Percentiles rank a stretch among this genome's conserved stretches.
These are phyloP conservation scores for Aspergillus quadrilineatus DNA, from an alignment of 2,329 filamentous ascomycete species.

Conservation along the genomic window DNA sequence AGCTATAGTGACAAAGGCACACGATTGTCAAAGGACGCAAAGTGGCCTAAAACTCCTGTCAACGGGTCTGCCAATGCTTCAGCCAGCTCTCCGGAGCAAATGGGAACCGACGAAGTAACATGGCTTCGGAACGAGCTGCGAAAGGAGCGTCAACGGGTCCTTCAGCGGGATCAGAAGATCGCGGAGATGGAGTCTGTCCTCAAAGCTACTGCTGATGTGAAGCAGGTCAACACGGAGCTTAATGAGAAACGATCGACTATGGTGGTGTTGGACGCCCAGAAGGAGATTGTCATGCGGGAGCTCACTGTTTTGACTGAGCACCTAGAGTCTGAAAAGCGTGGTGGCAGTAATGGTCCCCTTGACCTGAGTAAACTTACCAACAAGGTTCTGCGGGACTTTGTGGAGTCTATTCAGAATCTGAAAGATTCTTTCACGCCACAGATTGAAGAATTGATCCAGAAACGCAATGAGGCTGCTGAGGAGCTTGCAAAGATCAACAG, in stretches of 20 bases:
- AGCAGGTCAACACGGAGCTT: conserved; percentile 81
- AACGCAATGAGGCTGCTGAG: conserved; percentile 78
- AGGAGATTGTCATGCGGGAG: conserved; percentile 91
- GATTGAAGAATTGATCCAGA: conserved; percentile 87
- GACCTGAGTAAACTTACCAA: conserved; percentile 71
- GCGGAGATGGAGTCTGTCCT: conserved; percentile 68
- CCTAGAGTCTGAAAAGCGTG: conserved; percentile 78
- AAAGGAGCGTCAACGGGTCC: conserved; percentile 78
- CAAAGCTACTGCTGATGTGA: conserved; percentile 61
- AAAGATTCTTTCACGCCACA: conserved; percentile 74
- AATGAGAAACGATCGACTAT: conserved; percentile 94
- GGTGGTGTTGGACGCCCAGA: conserved; percentile 87
- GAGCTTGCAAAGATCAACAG: conserved; percentile 79
- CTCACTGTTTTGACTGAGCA: conserved; percentile 86
- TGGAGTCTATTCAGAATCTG: conserved; percentile 62
- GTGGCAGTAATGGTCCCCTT: conserved; percentile 70
- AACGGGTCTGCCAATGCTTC: conserved; percentile 62
- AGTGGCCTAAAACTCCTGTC: conserved; percentile 70
- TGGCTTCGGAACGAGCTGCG: conserved; percentile 70
- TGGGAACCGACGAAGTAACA: conserved; percentile 58
- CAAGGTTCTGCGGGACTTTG: conserved; percentile 62
- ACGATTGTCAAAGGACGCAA: conserved; percentile 60
- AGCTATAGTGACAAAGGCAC: conserved; percentile 72
- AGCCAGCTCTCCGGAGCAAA: conserved; percentile 55
- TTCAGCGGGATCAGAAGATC: conserved; percentile 82